These are phyloP conservation scores for Candida hungchunana DNA, from an alignment of 805 yeast species.

Conservation along the genomic window DNA sequence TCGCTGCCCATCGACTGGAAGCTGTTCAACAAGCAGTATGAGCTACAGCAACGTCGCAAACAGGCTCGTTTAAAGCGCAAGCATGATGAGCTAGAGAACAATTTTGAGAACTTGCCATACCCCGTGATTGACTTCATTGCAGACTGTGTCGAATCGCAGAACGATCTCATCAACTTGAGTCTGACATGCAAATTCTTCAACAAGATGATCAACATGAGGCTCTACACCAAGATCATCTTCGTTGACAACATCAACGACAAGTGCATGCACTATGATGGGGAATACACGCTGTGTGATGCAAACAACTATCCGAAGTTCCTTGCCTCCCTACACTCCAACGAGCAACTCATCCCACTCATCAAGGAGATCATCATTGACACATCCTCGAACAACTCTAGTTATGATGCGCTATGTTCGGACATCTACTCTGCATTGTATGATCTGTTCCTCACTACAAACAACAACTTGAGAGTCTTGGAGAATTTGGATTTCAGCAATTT, in stretches of 20 bases:
- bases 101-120: slow-evolving; percentile 27
- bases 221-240: slow-evolving; percentile 25
- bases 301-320: slow-evolving; percentile 25
- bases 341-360: slow-evolving; percentile 20
- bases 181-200: slow-evolving; percentile 26
- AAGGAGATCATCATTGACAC: slow-evolving; percentile 27
- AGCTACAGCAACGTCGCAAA: slow-evolving; percentile 19
- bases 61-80: slow-evolving; percentile 9
- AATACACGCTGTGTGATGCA: slow-evolving; percentile 23
- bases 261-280: slow-evolving; percentile 21
- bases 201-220: slow-evolving; percentile 22
- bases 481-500: slow-evolving; percentile 25
- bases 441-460: slow-evolving; percentile 24
- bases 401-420: slow-evolving; percentile 22
- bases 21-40: slow-evolving; percentile 26
- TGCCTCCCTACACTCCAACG: slow-evolving; percentile 27
- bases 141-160: slow-evolving; percentile 26
- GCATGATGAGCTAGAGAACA: slow-evolving; percentile 14
- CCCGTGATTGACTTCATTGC: slow-evolving; percentile 27
- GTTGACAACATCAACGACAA: slow-evolving; percentile 23
- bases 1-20: slow-evolving; percentile 28
- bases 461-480: slow-evolving; percentile 22
- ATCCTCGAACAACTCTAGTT: slow-evolving; percentile 20
- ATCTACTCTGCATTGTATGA: slow-evolving; percentile 25
- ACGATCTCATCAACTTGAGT: slow-evolving; percentile 24